These are phyloP conservation scores for Candida bentonensis DNA, from an alignment of 805 yeast species.

Conservation along the genomic window DNA sequence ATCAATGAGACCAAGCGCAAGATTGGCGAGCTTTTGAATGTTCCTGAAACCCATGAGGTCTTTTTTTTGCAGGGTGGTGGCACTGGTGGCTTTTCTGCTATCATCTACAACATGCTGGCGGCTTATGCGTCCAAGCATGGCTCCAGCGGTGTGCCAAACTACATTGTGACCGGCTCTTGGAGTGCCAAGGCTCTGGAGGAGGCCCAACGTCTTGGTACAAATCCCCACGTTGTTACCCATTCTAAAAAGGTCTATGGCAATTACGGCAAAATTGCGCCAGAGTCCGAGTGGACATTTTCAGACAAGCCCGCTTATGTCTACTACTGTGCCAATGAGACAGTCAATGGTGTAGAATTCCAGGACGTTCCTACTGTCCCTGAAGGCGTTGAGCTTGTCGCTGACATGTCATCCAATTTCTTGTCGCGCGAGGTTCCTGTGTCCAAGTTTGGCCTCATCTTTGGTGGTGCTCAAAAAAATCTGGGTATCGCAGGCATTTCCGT, in stretches of 20 bases:
- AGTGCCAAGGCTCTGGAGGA: slow-evolving; percentile 79
- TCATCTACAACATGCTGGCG: slow-evolving; percentile 71
- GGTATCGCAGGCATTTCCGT: slow-evolving; percentile 93
- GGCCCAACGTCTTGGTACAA: slow-evolving; percentile 69
- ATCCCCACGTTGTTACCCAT: slow-evolving; percentile 54
- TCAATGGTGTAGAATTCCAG: slow-evolving; percentile 82
- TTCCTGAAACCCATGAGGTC: slow-evolving; percentile 90
- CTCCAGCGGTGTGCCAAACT: slow-evolving; percentile 66
- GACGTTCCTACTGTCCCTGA: slow-evolving; percentile 40
- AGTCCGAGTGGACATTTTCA: slow-evolving; percentile 46
- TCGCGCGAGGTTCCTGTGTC: slow-evolving; percentile 70
- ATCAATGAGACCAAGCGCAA: slow-evolving; percentile 64
- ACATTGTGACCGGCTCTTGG: slow-evolving; percentile 90
- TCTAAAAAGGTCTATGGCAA: slow-evolving; percentile 42
- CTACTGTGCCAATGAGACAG: slow-evolving; percentile 95
- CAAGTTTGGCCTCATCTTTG: slow-evolving; percentile 80
- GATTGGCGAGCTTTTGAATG: slow-evolving; percentile 45
- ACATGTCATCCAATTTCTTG: slow-evolving; percentile 85
- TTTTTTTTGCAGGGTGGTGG: slow-evolving; percentile 98
- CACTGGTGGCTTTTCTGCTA: slow-evolving; percentile 84
- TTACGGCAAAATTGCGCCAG: slow-evolving; percentile 54
- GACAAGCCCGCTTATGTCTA: slow-evolving; percentile 70
- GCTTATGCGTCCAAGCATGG: slow-evolving; percentile 59
- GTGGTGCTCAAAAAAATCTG: slow-evolving; percentile 97
- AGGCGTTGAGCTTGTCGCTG: slow-evolving; percentile 76